Evolutionary conservation across 2,329 filamentous ascomycete genomes (phyloP), one percentile per base, ranked within the genome.

Genomic region (Lecanicillium sp.): DNA sequence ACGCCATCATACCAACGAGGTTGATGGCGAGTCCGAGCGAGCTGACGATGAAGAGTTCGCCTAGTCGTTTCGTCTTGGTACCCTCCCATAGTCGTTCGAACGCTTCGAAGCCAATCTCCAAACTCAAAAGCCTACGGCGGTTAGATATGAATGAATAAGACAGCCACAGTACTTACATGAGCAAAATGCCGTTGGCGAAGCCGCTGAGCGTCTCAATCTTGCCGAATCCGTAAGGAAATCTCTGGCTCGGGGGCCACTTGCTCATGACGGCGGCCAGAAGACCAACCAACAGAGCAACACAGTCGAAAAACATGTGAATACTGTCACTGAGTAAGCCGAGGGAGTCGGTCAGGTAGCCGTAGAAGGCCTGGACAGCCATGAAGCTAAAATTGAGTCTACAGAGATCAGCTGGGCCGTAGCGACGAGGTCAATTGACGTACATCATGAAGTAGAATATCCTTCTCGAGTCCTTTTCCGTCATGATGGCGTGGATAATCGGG

Each of bases 291-390:
- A 98, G 77, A 17, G 91, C 93, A 29, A 96, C 83, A 57, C 93
- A 98, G 67, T 98, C 93, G 59, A 98, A 97, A 60, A 98, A 91
- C 93, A 98, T 98, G 68, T 98, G 93, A 54, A 98, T 93, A 60
- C 90, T 97, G 67, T 98, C 93, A 56, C 90, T 95, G 15, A 98
- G 79, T n/a, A 98, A 75, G 3, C 93, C 93, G 5, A 98, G 72
- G 0, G 93, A 98, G 56, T 95, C 90, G 3, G 90, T 97, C 10
- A 93, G 70, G 58, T 93, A 94, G 41, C 93, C 93, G 61, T 98
- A 98, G 52, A 91, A 89, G 33, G 90, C 86, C 60, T 98, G 93
- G 1, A 98, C 81, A 27, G 87, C 71, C 93, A 98, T 98, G 65
- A 98, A 98, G 6, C 74, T 77, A 57, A 98, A 90, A 62, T 98